A percentile compares a stretch with the other conserved stretches of the same genome.
Conservation (phyloP, 2,329 filamentous ascomycete species). For the Colletotrichum euphorbiae region DNA sequence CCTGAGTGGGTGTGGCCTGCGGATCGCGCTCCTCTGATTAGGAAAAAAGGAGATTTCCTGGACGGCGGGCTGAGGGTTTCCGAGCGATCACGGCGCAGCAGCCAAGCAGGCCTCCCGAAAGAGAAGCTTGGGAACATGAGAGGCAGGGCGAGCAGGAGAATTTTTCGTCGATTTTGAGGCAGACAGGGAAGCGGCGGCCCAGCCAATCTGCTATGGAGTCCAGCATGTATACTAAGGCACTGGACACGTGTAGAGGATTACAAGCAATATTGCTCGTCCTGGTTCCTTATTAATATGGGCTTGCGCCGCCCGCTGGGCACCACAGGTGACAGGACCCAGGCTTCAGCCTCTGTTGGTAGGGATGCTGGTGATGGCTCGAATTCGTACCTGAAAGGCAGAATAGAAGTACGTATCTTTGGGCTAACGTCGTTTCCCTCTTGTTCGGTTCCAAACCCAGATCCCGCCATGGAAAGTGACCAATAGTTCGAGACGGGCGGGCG, state of each 20-base stretch:
- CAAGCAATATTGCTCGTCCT: conserved; percentile 17
- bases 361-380: not conserved
- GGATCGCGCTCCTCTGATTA: not conserved
- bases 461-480: not conserved
- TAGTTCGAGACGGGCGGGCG: conserved; percentile 16
- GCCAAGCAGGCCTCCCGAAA: not conserved
- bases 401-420: conserved; percentile 10
- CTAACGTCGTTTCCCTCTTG: conserved; percentile 25
- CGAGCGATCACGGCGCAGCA: conserved; percentile 8
- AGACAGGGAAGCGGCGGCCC: not conserved
- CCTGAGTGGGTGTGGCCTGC: conserved; percentile 16
- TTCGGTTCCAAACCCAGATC: conserved; percentile 23
- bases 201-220: conserved; percentile 14
- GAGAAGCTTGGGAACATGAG: not conserved
- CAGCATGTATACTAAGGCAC: too few relatives aligned
- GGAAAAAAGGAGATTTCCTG: not conserved
- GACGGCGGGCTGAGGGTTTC: not conserved
- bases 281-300: conserved; percentile 20
- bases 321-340: conserved; percentile 2
- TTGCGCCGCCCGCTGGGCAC: conserved; percentile 18
- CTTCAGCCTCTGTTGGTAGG: conserved; percentile 20
- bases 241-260: conserved; percentile 27
- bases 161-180: conserved; percentile 9
- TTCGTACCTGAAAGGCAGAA: not conserved
- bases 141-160: conserved; percentile 9